Conservation (phyloP, 495 filamentous ascomycete genomes). For the Polyplosphaeria fusca region DNA sequence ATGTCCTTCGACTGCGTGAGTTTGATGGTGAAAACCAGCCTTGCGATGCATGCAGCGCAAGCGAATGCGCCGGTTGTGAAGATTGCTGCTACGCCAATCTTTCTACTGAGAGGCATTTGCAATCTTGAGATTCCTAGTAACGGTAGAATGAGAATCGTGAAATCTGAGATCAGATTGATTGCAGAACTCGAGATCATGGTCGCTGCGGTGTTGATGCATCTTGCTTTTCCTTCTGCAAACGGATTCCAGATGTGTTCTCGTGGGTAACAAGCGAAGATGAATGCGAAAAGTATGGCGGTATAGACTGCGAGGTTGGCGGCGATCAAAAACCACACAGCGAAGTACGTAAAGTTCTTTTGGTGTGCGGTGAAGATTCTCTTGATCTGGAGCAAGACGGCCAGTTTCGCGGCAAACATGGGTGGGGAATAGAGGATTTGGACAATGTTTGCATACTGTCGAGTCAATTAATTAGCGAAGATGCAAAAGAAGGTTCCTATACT, state of each 20-base stretch:
- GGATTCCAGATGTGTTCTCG: conserved; percentile 4
- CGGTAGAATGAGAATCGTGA: conserved; percentile 1
- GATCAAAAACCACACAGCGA: not conserved
- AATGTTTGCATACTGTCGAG: too few species aligned
- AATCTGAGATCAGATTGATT: conserved; percentile 5
- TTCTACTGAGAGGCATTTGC: conserved; percentile 3
- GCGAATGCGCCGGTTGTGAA: conserved; percentile 5
- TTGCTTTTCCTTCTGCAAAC: not conserved
- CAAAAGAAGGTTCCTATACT: too few species aligned
- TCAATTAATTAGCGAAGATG: too few species aligned
- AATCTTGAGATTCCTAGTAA: conserved; percentile 9
- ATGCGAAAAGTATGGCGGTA: conserved; percentile 2
- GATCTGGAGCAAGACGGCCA: conserved; percentile 10
- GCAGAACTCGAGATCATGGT: not conserved
- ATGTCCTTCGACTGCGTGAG: not conserved
- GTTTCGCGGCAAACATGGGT: conserved; percentile 5
- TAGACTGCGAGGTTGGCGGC: conserved; percentile 2
- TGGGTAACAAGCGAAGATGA: conserved; percentile 14
- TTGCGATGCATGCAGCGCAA: not conserved
- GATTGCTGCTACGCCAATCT: conserved; percentile 1
- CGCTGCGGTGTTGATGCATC: not conserved
- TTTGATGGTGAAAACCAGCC: not conserved
- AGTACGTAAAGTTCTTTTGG: not conserved
- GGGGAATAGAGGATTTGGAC: conserved; percentile 5
- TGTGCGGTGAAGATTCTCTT: conserved; percentile 10